Evolutionary conservation across 371 early-diverging fungal genomes (phyloP).

Genomic region (Mortierella sp.): DNA sequence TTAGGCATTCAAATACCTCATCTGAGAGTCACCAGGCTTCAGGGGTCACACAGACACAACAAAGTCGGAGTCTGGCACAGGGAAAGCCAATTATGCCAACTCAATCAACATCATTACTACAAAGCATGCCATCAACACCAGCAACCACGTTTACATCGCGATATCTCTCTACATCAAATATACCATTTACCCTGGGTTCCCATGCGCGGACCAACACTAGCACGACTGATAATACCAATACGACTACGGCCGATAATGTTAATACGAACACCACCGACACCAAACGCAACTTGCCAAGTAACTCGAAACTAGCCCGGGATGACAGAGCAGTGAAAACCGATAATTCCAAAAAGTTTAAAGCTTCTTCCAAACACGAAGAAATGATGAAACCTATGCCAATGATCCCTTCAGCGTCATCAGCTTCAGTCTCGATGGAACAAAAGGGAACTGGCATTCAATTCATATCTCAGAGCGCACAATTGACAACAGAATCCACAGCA

Average conservation of each 20-base stretch:
- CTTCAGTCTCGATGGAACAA: not conserved
- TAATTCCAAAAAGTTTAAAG: not conserved
- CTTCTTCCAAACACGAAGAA: not conserved
- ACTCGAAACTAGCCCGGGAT: not conserved
- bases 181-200: not conserved
- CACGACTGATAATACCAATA: too few relatives aligned
- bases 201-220: too few relatives aligned
- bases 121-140: not conserved
- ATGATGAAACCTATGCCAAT: not conserved
- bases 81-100: not conserved
- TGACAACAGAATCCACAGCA: not conserved
- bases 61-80: too few relatives aligned
- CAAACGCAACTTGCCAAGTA: not conserved
- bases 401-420: not conserved
- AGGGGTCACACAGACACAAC: not conserved
- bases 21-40: not conserved
- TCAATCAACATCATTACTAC: not conserved
- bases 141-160: not conserved
- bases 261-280: not conserved
- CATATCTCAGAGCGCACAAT: not conserved
- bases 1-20: not conserved
- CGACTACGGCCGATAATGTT: too few relatives aligned
- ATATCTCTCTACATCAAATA: not conserved
- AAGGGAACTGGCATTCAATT: not conserved
- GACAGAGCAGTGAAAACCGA: not conserved